phyloP scores from a whole-genome alignment of 1,139 yeast species.

The Kurtzmaniella natalensis region DNA sequence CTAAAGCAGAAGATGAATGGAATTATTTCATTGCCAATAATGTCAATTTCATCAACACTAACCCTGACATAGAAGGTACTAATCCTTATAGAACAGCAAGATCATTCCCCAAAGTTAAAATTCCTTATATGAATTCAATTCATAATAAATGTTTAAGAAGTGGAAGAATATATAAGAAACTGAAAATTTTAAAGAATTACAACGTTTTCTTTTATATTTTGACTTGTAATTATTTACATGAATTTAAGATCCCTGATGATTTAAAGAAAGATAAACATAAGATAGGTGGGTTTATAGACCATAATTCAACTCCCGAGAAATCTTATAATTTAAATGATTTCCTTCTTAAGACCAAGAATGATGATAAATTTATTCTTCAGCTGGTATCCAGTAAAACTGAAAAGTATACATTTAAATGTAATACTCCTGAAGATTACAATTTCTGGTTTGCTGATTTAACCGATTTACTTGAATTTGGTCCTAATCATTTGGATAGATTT shows the following conservation, averaged over 20 bases:
- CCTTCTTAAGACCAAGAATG: slow-evolving; percentile 29
- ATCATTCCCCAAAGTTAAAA: slow-evolving; percentile 21
- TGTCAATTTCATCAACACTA: slow-evolving; percentile 33
- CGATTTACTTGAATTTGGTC: slow-evolving; percentile 36
- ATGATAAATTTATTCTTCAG: slow-evolving; percentile 32
- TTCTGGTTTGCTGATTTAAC: slow-evolving; percentile 38
- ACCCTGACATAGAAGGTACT: slow-evolving; percentile 20
- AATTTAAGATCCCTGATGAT: slow-evolving; percentile 25
- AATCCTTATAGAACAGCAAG: slow-evolving; percentile 29
- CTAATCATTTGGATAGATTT: slow-evolving; percentile 32
- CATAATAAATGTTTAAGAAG: slow-evolving; percentile 44
- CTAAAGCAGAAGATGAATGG: slow-evolving; percentile 27
- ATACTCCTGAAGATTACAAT: slow-evolving; percentile 24
- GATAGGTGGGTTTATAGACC: slow-evolving; percentile 40
- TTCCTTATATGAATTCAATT: slow-evolving; percentile 37
- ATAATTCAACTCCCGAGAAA: slow-evolving; percentile 37
- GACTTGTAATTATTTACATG: slow-evolving; percentile 44
- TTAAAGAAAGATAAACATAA: slow-evolving; percentile 25
- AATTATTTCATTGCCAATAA: slow-evolving; percentile 35
- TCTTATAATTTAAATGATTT: slow-evolving; percentile 44
- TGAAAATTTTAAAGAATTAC: slow-evolving; percentile 39
- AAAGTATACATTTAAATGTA: slow-evolving; percentile 38
- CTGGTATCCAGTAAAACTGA: slow-evolving; percentile 25
- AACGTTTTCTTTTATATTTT: slow-evolving; percentile 35
- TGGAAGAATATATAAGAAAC: slow-evolving; percentile 41